Evolutionary conservation across 805 yeast species (phyloP).

Genomic region (Nakazawaea holstii): DNA sequence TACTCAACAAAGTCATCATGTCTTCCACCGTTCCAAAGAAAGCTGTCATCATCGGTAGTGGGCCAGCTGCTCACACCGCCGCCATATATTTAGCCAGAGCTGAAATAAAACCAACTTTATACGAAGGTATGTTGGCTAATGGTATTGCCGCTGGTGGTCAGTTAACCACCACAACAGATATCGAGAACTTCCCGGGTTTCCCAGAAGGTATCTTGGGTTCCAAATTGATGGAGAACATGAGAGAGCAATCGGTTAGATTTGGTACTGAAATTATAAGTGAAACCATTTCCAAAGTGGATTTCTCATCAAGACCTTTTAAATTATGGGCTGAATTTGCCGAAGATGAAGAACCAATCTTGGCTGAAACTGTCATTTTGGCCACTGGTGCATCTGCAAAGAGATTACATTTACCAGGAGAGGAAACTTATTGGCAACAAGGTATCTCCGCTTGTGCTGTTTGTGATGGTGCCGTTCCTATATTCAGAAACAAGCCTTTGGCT

Average conservation of each 20-base stretch:
- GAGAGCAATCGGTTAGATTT: conserved; percentile 77
- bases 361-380: conserved; percentile 89
- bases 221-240: conserved; percentile 90
- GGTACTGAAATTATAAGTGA: conserved; percentile 95
- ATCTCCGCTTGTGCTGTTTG: conserved; percentile 99
- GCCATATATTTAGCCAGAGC: conserved; percentile 97
- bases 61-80: conserved; percentile 99
- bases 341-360: conserved; percentile 83
- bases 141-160: conserved; percentile 99
- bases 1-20: background rate
- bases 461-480: conserved; percentile 99
- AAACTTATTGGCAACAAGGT: conserved; percentile 97
- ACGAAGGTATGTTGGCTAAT: conserved; percentile 96
- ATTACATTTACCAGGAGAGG: conserved; percentile 92
- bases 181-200: conserved; percentile 99
- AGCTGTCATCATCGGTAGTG: conserved; percentile 91
- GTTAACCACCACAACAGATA: conserved; percentile 96
- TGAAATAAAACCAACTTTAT: conserved; percentile 86
- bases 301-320: conserved; percentile 86
- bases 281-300: conserved; percentile 89
- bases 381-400: conserved; percentile 99
- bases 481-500: conserved; percentile 96
- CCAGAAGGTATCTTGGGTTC: conserved; percentile 89
- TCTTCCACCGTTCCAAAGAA: conserved; percentile 68
- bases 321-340: conserved; percentile 96